Evolutionary conservation across 768 basidiomycete species (phyloP), one percentile per base, ranked within the genome.

Genomic region (Suillus plorans): DNA sequence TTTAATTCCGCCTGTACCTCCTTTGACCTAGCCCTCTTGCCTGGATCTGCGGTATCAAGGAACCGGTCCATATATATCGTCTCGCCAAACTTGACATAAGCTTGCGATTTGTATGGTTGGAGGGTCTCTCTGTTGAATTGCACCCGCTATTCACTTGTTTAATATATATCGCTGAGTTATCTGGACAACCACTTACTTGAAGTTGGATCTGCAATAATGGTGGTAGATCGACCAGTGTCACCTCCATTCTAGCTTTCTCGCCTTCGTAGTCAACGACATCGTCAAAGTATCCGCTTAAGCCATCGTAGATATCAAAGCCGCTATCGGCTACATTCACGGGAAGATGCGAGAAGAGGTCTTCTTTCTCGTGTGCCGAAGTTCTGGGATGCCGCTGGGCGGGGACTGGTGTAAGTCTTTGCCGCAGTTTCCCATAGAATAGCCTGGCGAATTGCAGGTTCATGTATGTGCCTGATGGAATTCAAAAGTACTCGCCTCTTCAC

Each of bases 21-120:
- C 67, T 91, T 92, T 1, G 91, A 88, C 52, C 82, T 83, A 20
- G 82, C 81, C 70, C 88, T 90, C 82, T 92, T 95, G 66, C 82
- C 80, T 0, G 85, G 81, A 70, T 91, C 84, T 3, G 87, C 90
- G 57, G 81, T 85, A 66, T 93, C 90, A 72, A 97, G 80, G 80
- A 96, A 99, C 16, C 97, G 89, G 75, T 97, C 95, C 86, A 99
- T 87, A 72, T 86, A 89, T 16, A 99, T 82, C 12, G 87, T 91
- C 76, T 95, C 92, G 20, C 84, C 88, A 72, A 97, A 97, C 70
- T 89, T 91, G 68, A 99, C 90, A 75, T 95, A 97, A 4, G 94
- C 95, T 72, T 99, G 97, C 6, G 93, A 95, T 76, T 99, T 99
- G 81, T 92, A 95, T 18, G 95, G 89, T 68, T 95, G 92, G 63